Conservation (phyloP, 352 stramenopile species). For the Globisporangium radiosum region DNA sequence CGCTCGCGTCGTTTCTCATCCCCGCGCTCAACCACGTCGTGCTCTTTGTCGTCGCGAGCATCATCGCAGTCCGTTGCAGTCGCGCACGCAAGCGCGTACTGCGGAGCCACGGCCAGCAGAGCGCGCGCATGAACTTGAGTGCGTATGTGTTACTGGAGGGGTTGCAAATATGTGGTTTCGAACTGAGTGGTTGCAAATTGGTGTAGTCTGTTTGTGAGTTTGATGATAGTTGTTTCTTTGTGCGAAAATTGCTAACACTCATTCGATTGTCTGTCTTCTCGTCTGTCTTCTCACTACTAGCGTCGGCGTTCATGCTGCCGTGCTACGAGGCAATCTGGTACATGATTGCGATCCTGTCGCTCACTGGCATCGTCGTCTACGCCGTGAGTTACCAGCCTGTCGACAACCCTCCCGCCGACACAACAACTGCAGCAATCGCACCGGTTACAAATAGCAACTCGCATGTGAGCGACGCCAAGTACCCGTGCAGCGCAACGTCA, state of each 20-base stretch:
- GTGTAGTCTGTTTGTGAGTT: background rate
- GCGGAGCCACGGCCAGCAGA: conserved; percentile 36
- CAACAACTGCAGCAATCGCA: background rate
- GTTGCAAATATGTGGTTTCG: background rate
- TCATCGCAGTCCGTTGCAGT: conserved; percentile 73
- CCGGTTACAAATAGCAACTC: background rate
- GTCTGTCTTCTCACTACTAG: conserved; percentile 13
- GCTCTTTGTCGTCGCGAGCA: conserved; percentile 51
- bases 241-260: background rate
- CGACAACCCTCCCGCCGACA: conserved; percentile 3
- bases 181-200: background rate
- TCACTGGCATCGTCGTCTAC: conserved; percentile 45
- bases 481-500: conserved; percentile 48
- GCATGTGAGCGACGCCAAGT: conserved; percentile 9
- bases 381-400: conserved; percentile 38
- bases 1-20: conserved; percentile 45
- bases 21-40: conserved; percentile 63
- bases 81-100: conserved; percentile 67
- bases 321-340: conserved; percentile 86
- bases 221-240: background rate
- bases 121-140: conserved; percentile 73
- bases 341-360: conserved; percentile 52
- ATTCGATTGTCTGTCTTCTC: background rate
- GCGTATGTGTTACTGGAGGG: conserved; percentile 17
- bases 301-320: conserved; percentile 82